Conservation (phyloP, 2,329 filamentous ascomycete genomes). For the Monosporascus sp. region DNA sequence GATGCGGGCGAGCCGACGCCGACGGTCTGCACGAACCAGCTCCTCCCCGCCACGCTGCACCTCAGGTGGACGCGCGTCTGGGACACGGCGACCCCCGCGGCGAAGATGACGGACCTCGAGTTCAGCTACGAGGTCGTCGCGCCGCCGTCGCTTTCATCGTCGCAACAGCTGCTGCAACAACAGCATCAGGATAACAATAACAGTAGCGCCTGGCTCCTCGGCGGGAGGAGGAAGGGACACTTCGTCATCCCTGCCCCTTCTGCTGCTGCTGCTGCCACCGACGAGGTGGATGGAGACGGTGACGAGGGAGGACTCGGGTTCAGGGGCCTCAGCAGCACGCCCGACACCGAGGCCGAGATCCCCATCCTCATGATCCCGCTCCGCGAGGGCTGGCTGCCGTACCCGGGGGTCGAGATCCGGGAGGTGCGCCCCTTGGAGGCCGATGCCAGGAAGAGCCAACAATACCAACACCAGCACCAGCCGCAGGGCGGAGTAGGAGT, state of each 20-base stretch:
- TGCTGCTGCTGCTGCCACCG: constrained; percentile 1
- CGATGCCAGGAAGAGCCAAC: not conserved
- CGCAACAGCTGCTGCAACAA: too few relatives aligned
- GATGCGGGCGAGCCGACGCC: constrained; percentile 17
- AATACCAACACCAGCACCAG: constrained; percentile 3
- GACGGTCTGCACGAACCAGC: constrained; percentile 56
- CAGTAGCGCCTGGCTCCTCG: constrained; percentile 70
- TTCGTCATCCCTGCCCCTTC: constrained; percentile 53
- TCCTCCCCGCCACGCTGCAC: constrained; percentile 56
- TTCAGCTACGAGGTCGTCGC: constrained; percentile 81
- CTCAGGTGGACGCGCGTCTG: constrained; percentile 59
- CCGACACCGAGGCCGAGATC: constrained; percentile 50
- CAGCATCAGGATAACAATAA: too few relatives aligned
- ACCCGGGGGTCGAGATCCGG: constrained; percentile 74
- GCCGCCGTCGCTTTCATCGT: constrained; percentile 38
- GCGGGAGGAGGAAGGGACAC: constrained; percentile 72
- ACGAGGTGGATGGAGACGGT: not conserved
- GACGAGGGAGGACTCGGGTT: not conserved
- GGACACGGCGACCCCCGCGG: constrained; percentile 41
- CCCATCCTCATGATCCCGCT: constrained; percentile 75
- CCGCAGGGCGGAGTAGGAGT: not conserved
- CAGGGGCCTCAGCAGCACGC: constrained; percentile 30
- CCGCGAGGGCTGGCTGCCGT: constrained; percentile 68
- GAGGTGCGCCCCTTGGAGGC: constrained; percentile 38
- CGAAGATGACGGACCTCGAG: constrained; percentile 46